Evolutionary conservation across 495 filamentous ascomycete genomes (phyloP).

Genomic region (Penicillium lividum): DNA sequence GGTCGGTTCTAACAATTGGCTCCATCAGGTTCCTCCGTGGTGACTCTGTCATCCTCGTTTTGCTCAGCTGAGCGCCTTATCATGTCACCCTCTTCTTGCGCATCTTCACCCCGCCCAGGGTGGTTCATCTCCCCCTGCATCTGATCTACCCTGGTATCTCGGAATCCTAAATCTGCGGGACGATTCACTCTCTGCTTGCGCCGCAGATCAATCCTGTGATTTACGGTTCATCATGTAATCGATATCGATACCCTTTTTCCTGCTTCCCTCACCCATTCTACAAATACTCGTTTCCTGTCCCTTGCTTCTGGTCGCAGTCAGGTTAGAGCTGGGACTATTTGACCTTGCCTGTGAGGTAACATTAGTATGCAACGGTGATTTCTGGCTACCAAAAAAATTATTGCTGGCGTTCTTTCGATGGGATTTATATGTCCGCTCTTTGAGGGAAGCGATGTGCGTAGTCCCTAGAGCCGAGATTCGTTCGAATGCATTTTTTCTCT

Average conservation of each 20-base stretch:
- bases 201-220: slow-evolving; percentile 14
- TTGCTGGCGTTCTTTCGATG: slow-evolving; percentile 24
- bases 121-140: slow-evolving; percentile 13
- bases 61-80: slow-evolving; percentile 66
- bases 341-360: slow-evolving; percentile 14
- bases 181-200: slow-evolving; percentile 21
- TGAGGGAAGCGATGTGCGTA: slow-evolving; percentile 22
- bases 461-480: slow-evolving; percentile 18
- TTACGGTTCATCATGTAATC: slow-evolving; percentile 18
- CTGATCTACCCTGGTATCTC: slow-evolving; percentile 13
- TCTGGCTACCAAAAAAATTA: slow-evolving; percentile 16
- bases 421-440: slow-evolving; percentile 14
- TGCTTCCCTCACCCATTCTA: slow-evolving; percentile 2
- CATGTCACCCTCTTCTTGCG: slow-evolving; percentile 12
- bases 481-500: slow-evolving; percentile 18
- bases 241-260: slow-evolving; percentile 26
- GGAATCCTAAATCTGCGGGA: slow-evolving; percentile 14
- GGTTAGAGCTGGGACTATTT: slow-evolving; percentile 9
- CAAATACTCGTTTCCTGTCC: slow-evolving; percentile 14
- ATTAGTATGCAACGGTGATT: slow-evolving; percentile 17
- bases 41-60: slow-evolving; percentile 89
- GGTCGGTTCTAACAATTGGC: slow-evolving; percentile 8
- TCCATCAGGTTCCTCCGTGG: slow-evolving; percentile 80
- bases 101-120: slow-evolving; percentile 20
- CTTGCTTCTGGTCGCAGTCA: slow-evolving; percentile 27